A percentile compares a stretch with the other conserved stretches of the same genome.
phyloP scores from a whole-genome alignment of 1,284 basidiomycete genomes.

The Polyporus tsugae region DNA sequence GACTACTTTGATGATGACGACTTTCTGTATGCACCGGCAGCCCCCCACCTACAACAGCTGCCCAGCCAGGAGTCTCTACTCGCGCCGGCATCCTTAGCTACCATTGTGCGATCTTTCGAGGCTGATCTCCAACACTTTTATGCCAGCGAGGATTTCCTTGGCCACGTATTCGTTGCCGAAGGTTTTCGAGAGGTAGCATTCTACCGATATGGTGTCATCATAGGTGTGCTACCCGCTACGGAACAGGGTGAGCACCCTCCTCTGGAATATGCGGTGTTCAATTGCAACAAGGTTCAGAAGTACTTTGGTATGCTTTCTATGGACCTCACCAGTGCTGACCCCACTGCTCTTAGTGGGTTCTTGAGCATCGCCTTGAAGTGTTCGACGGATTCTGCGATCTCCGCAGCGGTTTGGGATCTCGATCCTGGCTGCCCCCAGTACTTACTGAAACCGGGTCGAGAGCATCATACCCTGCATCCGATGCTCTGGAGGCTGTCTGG shows the following conservation, averaged over 20 bases:
- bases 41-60: background rate
- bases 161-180: background rate
- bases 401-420: conserved; percentile 8
- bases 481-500: conserved; percentile 5
- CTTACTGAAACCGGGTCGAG: background rate
- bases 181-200: conserved; percentile 2
- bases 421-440: background rate
- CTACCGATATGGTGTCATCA: conserved; percentile 6
- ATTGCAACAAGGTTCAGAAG: background rate
- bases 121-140: conserved; percentile 3
- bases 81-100: background rate
- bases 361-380: conserved; percentile 5
- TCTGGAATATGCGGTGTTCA: background rate
- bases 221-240: background rate
- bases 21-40: too few species aligned
- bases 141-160: background rate
- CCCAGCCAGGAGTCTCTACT: background rate
- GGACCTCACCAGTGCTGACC: background rate
- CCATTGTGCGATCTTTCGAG: background rate
- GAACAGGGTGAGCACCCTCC: background rate
- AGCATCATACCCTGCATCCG: background rate
- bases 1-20: background rate
- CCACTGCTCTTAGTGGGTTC: conserved; percentile 6
- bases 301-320: conserved; percentile 12
- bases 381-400: background rate